Base-by-base conservation (phyloP, 2,329 filamentous ascomycete species). In the Neonectria punicea region DNA sequence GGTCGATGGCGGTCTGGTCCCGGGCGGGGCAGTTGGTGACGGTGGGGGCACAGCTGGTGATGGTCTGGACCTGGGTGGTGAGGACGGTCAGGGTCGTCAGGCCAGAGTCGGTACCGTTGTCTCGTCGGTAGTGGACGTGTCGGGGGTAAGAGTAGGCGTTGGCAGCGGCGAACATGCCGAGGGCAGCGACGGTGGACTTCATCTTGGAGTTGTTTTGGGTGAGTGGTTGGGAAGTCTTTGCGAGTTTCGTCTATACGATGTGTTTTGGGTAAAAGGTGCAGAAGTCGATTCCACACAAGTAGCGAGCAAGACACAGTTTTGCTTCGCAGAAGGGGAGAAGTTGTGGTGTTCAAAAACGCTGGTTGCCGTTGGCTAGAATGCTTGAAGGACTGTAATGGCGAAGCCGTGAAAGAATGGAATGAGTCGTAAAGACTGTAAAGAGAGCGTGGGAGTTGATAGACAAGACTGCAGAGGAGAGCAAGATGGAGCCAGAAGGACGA, bases 21-120 rank as follows among this genome's bases (percentile, higher is more conserved):
- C 66, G 66, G 66, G 77, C 77, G 60, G 81, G 81, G 79, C 87
- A 89, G 86, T 88, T 80, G 77, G 86, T 87, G 75, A 87, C 82
- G 61, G 83, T 85, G 61, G 87, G 80, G 67, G 81, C 85, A 76
- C 87, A 89, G 63, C 85, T 87, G 72, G 83, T 88, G 78, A 89
- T 81, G 77, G 87, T 89, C 67, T 85, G 80, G 69, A 87, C 78
- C 75, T 86, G 79, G 63, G 86, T 88, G 75, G 82, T 79, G 80
- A 84, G 82, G 79, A 88, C 81, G 70, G 85, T 82, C 64, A 82
- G 68, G 41, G 82, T 83, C 58, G 81, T 83, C 70, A 75, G 63
- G 60, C 69, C 71, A 61, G 63, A 59, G 41, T 71, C 68, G 53
- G 74, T 77, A 39, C 65, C 64, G 71, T 77, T 79, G 68, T 70